Evolutionary conservation across 768 basidiomycete species (phyloP).

Genomic region (Tylopilus subfusipes): DNA sequence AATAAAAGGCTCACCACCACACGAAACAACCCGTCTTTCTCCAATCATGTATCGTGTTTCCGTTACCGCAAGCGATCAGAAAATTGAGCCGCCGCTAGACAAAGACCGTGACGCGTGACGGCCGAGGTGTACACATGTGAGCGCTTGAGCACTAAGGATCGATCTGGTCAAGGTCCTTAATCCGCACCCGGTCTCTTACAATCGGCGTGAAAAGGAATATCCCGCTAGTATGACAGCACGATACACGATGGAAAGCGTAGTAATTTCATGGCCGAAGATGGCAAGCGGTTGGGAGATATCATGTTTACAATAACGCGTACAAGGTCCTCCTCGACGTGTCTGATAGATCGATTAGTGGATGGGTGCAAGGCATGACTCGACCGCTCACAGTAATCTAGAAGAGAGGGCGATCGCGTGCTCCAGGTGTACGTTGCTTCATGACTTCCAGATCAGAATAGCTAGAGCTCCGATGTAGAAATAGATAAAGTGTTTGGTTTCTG

Average conservation of each 20-base stretch:
- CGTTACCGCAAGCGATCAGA: too few species aligned
- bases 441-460: conserved; percentile 94
- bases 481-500: conserved; percentile 98
- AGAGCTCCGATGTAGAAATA: conserved; percentile 95
- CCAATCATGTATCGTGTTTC: too few species aligned
- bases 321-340: conserved; percentile 17
- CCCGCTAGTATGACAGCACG: conserved; percentile 3
- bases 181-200: background rate
- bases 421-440: conserved; percentile 44
- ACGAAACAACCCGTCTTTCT: too few species aligned
- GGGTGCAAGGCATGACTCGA: background rate
- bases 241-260: conserved; percentile 18
- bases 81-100: too few species aligned
- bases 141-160: conserved; percentile 13
- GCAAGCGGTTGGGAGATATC: conserved; percentile 16
- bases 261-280: conserved; percentile 26
- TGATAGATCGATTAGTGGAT: conserved; percentile 5
- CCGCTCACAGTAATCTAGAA: conserved; percentile 27
- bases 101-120: too few species aligned
- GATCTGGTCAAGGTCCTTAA: background rate
- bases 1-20: too few species aligned
- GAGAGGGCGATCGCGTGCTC: background rate
- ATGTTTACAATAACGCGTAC: conserved; percentile 25
- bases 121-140: too few species aligned
- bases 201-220: background rate